Percentiles rank a stretch among this genome's conserved stretches.
These are phyloP conservation scores for Termitomyces sp. DNA, from an alignment of 768 basidiomycete species.

Conservation along the genomic window DNA sequence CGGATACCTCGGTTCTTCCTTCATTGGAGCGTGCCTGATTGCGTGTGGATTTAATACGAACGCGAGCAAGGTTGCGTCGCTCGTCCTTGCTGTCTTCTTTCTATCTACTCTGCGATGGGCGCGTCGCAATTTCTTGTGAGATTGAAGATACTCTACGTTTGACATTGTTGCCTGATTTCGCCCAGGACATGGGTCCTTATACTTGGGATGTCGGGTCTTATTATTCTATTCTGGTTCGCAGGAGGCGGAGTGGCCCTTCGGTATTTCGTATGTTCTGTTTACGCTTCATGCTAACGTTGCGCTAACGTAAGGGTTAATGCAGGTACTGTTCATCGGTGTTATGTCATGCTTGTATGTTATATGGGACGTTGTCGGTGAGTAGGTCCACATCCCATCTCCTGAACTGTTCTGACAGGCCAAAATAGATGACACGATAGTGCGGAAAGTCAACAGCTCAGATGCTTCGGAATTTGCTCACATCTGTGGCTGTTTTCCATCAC, in stretches of 20 bases:
- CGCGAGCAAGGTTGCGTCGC: conserved; percentile 78
- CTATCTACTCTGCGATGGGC: conserved; percentile 89
- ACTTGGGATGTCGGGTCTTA: conserved; percentile 71
- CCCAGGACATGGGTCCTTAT: conserved; percentile 75
- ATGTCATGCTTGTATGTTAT: conserved; percentile 87
- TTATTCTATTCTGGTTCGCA: conserved; percentile 83
- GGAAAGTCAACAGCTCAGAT: conserved; percentile 85
- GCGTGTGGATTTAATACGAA: conserved; percentile 86
- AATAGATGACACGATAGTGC: conserved; percentile 75
- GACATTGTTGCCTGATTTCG: not conserved
- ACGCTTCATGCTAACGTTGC: not conserved
- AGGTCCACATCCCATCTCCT: not conserved
- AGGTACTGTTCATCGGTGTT: conserved; percentile 75
- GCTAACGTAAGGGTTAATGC: not conserved
- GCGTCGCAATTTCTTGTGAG: conserved; percentile 66
- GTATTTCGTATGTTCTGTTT: conserved; percentile 54
- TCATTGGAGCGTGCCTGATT: conserved; percentile 85
- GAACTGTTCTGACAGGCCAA: not conserved
- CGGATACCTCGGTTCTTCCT: conserved; percentile 79
- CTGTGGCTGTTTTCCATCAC: conserved; percentile 82
- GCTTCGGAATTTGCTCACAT: conserved; percentile 81
- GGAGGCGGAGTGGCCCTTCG: conserved; percentile 68
- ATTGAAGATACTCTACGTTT: conserved; percentile 1
- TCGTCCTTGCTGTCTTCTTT: conserved; percentile 83
- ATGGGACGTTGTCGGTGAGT: conserved; percentile 81